phyloP scores from a whole-genome alignment of 345 rosid genomes.

The Populus alba region DNA sequence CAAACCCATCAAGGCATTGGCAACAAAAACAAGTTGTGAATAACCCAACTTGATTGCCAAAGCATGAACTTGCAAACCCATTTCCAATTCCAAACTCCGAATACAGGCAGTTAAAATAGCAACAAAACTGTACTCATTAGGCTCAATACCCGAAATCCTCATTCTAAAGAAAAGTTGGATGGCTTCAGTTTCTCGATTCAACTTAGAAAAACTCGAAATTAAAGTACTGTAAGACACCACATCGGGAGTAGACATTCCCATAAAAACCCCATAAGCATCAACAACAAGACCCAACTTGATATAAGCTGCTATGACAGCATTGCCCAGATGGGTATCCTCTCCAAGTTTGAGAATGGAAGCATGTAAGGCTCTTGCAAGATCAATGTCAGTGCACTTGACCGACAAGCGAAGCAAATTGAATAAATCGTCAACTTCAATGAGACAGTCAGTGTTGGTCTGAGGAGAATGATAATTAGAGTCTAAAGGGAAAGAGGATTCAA shows the following conservation, averaged over 20 bases:
- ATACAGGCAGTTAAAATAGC: constrained; percentile 55
- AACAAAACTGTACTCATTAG: constrained; percentile 52
- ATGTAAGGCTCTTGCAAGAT: constrained; percentile 59
- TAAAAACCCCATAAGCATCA: constrained; percentile 52
- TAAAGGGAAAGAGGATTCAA: constrained; percentile 17
- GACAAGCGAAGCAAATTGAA: constrained; percentile 53
- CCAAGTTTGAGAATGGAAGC: constrained; percentile 54
- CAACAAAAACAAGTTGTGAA: constrained; percentile 47
- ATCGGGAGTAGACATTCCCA: constrained; percentile 47
- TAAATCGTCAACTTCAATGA: constrained; percentile 25
- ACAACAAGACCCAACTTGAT: constrained; percentile 53
- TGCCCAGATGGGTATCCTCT: constrained; percentile 43
- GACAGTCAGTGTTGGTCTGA: neutral
- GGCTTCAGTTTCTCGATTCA: constrained; percentile 48
- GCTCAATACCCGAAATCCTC: constrained; percentile 47
- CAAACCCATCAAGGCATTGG: constrained; percentile 65
- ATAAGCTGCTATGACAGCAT: constrained; percentile 56
- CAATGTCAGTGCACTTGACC: constrained; percentile 39
- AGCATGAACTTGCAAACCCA: constrained; percentile 55
- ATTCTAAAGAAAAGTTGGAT: constrained; percentile 54
- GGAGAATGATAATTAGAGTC: constrained; percentile 2
- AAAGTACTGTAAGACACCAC: constrained; percentile 66
- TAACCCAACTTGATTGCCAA: constrained; percentile 42
- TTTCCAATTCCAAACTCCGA: constrained; percentile 35
- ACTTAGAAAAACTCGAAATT: constrained; percentile 59